phyloP scores from a whole-genome alignment of 306 rosid species.

The Prunus kanzakura region DNA sequence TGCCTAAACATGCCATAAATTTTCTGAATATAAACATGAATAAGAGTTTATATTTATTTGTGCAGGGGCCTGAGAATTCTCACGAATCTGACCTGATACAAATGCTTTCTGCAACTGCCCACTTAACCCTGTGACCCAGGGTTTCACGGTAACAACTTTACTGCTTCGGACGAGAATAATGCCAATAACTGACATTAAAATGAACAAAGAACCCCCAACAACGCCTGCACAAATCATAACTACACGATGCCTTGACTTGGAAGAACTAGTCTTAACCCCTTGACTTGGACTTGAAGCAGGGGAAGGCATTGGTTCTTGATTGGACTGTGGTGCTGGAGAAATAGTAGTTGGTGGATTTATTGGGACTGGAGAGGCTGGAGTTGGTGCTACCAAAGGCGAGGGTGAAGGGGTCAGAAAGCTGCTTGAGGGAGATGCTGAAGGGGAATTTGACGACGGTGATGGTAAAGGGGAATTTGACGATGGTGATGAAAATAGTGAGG shows the following conservation, averaged over 20 bases:
- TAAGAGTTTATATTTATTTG: not conserved
- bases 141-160: constrained; percentile 74
- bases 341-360: constrained; percentile 31
- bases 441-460: constrained; percentile 44
- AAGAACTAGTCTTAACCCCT: constrained; percentile 17
- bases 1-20: not conserved
- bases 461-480: constrained; percentile 35
- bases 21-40: not conserved
- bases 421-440: constrained; percentile 26
- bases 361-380: constrained; percentile 27
- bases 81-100: constrained; percentile 57
- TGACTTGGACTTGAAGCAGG: constrained; percentile 41
- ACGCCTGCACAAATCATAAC: constrained; percentile 44
- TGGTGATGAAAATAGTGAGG: constrained; percentile 18
- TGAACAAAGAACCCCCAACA: constrained; percentile 45
- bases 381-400: constrained; percentile 36
- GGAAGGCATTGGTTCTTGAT: constrained; percentile 31
- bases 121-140: constrained; percentile 95
- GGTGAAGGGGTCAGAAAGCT: constrained; percentile 32
- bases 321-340: constrained; percentile 31
- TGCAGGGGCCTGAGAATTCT: not conserved
- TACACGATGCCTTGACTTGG: constrained; percentile 28
- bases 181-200: constrained; percentile 39
- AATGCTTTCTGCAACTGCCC: constrained; percentile 96
- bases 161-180: constrained; percentile 47